Base-by-base conservation (phyloP, 345 rosid species). In the Anacardium occidentale region DNA sequence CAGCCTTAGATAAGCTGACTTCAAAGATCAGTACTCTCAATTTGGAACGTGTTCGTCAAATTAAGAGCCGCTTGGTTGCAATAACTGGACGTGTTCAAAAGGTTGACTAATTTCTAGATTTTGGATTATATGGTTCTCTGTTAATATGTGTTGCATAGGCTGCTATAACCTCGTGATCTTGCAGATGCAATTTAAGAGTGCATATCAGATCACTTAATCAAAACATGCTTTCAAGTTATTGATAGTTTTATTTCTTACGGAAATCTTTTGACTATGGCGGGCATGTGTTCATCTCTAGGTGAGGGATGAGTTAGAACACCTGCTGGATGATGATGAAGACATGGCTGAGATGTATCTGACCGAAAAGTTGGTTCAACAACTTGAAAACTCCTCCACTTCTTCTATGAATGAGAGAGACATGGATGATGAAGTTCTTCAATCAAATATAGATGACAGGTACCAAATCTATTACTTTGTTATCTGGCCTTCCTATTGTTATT, bases 331-430 rank as follows among this genome's bases (percentile, higher is more conserved):
- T 75, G 98, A 90, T 74, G 98, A 89, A 40, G 98, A 94, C 80
- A 94, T 94, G 98, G 96, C 95, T 44, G 98, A 94, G 88, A 88
- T 94, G 98, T 94, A 94, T 84, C 84, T 92, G 68, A 94, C 97
- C 0, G 98, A 86, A 74, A 92, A 94, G 65, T 63, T 87, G 76
- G 76, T 85, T 74, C 90, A 83, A 74, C 85, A 83, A 79, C 79
- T 87, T 73, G 98, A 92, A 71, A 78, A 85, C 60, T 89, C 94
- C 21, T 84, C 97, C 7, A 60, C 78, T 63, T 78, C 89, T 64
- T 86, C 94, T 17, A 77, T 86, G 68, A 78, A 85, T 75, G 93
- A 82, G 75, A 83, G 84, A 74, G 89, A 73, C 29, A 71, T 79
- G 22, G 89, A 79, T 73, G 85, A 85, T 72, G 92, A 85, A 52